Evolutionary conservation across 2,329 filamentous ascomycete genomes (phyloP), one percentile per base, ranked within the genome.

Genomic region (Neofusicoccum sp.): DNA sequence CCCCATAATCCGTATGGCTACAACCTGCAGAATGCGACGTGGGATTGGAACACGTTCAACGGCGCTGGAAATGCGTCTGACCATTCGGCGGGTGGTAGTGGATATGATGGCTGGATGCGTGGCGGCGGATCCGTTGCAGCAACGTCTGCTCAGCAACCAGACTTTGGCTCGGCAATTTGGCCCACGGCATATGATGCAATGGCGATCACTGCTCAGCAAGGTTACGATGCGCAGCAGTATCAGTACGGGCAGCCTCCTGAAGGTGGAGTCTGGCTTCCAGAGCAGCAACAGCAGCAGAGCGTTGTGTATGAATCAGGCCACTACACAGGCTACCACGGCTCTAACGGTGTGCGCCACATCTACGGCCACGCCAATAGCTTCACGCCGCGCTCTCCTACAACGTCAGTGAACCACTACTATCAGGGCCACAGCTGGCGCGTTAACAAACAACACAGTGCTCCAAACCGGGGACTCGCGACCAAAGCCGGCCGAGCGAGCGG

Each of bases 361-460:
- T 26, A 56, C n/a, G 51, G 51, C 26, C 38, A 41, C n/a, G 28
- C 51, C 26, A 56, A 56, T 28, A 43, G 51, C 51, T 47, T 58
- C 54, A 30, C 54, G 16, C 54, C 54, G n/a, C 14, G 8, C 8
- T 14, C 16, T 31, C 45, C 61, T 36, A 28, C 47, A 14, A 20
- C 20, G 41, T 62, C 56, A 44, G 47, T 62, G 31, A 33, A 38
- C 9, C 31, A 38, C 20, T 31, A 28, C 20, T 47, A 58, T 41
- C 31, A 40, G 6, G 56, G 41, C n/a, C 47, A 60, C n/a, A 62
- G 24, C 20, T 59, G 44, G 44, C 61, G 47, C 40, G 41, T 60
- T 60, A 38, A 62, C 47, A 62, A 62, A 31, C 14, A 44, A 16
- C 28, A 45, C 41, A 62, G 61, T 38, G 26, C 38, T 31, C 30